A percentile compares a stretch with the other conserved stretches of the same genome.
Evolutionary conservation across 495 filamentous ascomycete genomes (phyloP).

Genomic region (Penicillium antarcticum): DNA sequence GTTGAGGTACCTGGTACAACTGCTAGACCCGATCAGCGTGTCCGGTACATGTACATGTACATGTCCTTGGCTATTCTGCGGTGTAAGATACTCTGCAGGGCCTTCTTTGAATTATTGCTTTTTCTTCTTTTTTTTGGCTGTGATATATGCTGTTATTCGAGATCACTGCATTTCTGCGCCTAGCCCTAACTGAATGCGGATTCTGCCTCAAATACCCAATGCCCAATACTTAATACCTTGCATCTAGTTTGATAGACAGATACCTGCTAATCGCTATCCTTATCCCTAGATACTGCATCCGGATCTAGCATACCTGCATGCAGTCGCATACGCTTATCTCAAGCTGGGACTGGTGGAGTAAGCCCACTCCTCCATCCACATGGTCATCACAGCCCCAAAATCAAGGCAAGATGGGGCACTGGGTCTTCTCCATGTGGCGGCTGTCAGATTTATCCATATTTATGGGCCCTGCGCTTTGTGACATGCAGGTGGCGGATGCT

Average conservation of each 20-base stretch:
- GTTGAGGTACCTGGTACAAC: slow-evolving; percentile 6
- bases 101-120: neutral
- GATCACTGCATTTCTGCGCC: too few species aligned
- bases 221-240: too few species aligned
- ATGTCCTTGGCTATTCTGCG: neutral
- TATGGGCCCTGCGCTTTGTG: slow-evolving; percentile 2
- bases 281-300: neutral
- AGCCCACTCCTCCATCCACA: slow-evolving; percentile 22
- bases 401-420: slow-evolving; percentile 11
- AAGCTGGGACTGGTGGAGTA: slow-evolving; percentile 19
- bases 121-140: neutral
- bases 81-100: neutral
- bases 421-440: slow-evolving; percentile 6
- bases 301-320: neutral
- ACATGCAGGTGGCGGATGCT: slow-evolving; percentile 2
- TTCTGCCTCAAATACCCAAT: too few species aligned
- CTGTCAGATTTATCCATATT: slow-evolving; percentile 4
- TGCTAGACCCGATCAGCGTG: neutral
- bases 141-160: too few species aligned
- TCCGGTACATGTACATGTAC: neutral
- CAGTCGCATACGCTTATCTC: neutral
- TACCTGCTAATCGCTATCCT: too few species aligned
- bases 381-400: slow-evolving; percentile 7
- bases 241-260: too few species aligned
- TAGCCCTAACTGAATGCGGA: too few species aligned